These are phyloP conservation scores for Endotrypanum monterogeii DNA, from an alignment of 208 protist genomes.

Conservation along the genomic window DNA sequence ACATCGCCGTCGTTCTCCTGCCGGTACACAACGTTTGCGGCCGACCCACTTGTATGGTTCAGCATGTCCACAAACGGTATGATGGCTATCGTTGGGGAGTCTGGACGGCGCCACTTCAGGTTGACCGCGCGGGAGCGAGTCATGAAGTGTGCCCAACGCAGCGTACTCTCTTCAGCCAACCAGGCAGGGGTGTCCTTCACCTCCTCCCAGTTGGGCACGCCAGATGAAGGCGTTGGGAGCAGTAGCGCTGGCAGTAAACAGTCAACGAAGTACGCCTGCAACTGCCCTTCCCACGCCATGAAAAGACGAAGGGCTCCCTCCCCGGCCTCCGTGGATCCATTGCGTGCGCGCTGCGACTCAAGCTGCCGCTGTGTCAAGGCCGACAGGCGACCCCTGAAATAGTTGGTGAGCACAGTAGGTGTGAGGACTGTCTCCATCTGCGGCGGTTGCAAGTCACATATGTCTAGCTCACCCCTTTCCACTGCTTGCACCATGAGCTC, in stretches of 20 bases:
- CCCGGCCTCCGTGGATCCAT: slow-evolving; percentile 21
- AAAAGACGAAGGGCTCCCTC: slow-evolving; percentile 36
- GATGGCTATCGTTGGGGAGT: slow-evolving; percentile 40
- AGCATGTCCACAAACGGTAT: slow-evolving; percentile 86
- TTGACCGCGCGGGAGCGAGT: slow-evolving; percentile 80
- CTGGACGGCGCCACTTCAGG: slow-evolving; percentile 26
- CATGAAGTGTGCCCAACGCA: slow-evolving; percentile 89
- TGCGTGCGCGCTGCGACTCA: slow-evolving; percentile 38
- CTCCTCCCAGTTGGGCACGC: neutral
- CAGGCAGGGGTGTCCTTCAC: slow-evolving; percentile 11
- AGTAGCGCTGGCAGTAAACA: slow-evolving; percentile 39
- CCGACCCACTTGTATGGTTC: slow-evolving; percentile 54
- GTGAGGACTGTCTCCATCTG: slow-evolving; percentile 56
- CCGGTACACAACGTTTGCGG: slow-evolving; percentile 67
- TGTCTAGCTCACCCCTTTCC: slow-evolving; percentile 34
- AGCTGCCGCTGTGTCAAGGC: slow-evolving; percentile 64
- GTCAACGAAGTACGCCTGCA: slow-evolving; percentile 36
- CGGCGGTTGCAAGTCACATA: slow-evolving; percentile 47
- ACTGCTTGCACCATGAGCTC: slow-evolving; percentile 64
- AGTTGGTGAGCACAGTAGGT: slow-evolving; percentile 46
- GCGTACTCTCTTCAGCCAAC: slow-evolving; percentile 31
- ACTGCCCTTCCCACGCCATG: slow-evolving; percentile 34
- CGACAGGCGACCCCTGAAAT: slow-evolving; percentile 44
- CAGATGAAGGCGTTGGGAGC: neutral
- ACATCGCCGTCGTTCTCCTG: slow-evolving; percentile 28